A percentile compares a stretch with the other conserved stretches of the same genome.
Conservation (phyloP, 1,284 basidiomycete species). For the Ceratobasidium sp. region DNA sequence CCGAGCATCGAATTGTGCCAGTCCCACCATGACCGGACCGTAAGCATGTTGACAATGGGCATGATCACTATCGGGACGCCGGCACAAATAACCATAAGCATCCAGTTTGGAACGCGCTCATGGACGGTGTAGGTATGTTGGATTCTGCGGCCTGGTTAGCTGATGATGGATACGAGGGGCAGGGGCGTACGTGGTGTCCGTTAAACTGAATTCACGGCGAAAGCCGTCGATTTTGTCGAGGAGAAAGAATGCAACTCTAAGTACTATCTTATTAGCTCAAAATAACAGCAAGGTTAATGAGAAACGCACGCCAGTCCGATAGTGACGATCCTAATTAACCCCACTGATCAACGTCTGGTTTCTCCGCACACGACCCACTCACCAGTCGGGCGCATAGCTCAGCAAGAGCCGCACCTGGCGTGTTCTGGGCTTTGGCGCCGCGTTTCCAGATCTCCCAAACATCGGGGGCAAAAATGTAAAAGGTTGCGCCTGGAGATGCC, state of each 20-base stretch:
- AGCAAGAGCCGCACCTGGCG: conserved; percentile 51
- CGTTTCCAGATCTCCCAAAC: neutral
- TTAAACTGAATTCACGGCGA: conserved; percentile 81
- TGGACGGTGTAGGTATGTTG: conserved; percentile 74
- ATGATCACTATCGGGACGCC: conserved; percentile 73
- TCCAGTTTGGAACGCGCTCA: conserved; percentile 80
- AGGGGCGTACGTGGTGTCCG: conserved; percentile 71
- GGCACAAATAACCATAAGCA: conserved; percentile 72
- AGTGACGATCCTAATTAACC: conserved; percentile 70
- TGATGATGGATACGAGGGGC: neutral
- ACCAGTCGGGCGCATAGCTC: conserved; percentile 79
- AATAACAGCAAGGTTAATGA: conserved; percentile 8
- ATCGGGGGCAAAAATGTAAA: neutral
- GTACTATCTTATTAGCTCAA: conserved; percentile 31
- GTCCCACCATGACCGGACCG: conserved; percentile 86
- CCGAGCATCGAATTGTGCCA: conserved; percentile 83
- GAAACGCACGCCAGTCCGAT: conserved; percentile 59
- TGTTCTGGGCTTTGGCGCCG: conserved; percentile 9
- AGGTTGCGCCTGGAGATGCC: too few relatives aligned
- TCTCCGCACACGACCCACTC: conserved; percentile 43
- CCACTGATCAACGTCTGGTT: conserved; percentile 44
- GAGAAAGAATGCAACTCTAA: conserved; percentile 69
- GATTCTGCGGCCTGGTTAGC: conserved; percentile 42
- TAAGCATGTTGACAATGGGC: conserved; percentile 68
- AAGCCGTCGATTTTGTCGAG: conserved; percentile 80